Base-by-base conservation (phyloP, 805 yeast genomes). In the Spathaspora passalidarum region DNA sequence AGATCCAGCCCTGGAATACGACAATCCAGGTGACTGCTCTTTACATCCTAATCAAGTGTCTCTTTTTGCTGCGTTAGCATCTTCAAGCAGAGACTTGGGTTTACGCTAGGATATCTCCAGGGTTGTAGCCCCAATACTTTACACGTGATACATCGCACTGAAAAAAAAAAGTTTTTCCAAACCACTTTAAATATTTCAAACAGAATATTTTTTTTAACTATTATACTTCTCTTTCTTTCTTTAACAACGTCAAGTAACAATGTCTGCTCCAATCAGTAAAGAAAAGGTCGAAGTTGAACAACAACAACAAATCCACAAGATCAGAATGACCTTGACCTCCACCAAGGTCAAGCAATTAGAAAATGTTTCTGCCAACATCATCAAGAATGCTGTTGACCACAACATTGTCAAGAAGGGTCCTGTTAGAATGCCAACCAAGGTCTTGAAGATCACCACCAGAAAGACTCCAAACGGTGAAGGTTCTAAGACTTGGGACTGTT, bases 381-480 rank as follows among this genome's bases (percentile, higher is more conserved):
- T 91, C 77, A 75, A 72, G 74, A 90, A 88, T 69, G 97, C 98
- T 74, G 79, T 79, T 74, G 80, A 79, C 73, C 76, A 82, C 78
- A 76, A 86, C 66, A 81, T 91, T 69, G 81, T 78, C 75, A 90
- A 89, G 86, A 92, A 90, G 83, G 99, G 99, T 73, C 99, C 99
- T 65, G 96, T 94, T 71, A 91, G 99, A 88, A 79, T 94, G 81
- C 99, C 99, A 82, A 94, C 99, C 79, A 94, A 91, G 87, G 94
- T 87, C 65, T 87, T 94, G 72, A 89, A 87, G 79, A 82, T 94
- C 80, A 82, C 96, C 80, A 94, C 99, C 88, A 90, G 99, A 88
- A 94, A 94, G 91, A 87, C 99, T 72, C 99, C 99, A 71, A 95
- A 95, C 78, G 99, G 99, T 94, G 97, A 94, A 83, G 99, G 99